A percentile compares a stretch with the other conserved stretches of the same genome.
phyloP scores from a whole-genome alignment of 2,329 filamentous ascomycete genomes.

The Trichoderma sp. region DNA sequence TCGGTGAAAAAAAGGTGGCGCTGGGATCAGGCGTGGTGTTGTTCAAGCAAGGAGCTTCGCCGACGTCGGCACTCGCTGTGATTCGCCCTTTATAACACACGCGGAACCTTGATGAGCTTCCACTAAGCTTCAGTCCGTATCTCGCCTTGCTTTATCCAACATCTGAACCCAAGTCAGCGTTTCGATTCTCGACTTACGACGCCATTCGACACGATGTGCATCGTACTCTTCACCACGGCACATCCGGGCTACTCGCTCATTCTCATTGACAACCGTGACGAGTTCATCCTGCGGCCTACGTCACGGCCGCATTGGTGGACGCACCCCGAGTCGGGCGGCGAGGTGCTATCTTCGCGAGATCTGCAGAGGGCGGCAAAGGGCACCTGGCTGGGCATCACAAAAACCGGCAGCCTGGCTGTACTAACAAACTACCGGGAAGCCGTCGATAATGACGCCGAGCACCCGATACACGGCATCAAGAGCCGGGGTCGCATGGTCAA shows the following conservation, averaged over 20 bases:
- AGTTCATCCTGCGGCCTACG: slow-evolving; percentile 66
- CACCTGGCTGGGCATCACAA: slow-evolving; percentile 67
- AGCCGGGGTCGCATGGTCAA: slow-evolving; percentile 67
- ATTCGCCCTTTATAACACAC: slow-evolving; percentile 12
- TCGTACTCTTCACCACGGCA: slow-evolving; percentile 72
- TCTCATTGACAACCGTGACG: slow-evolving; percentile 77
- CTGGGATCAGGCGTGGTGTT: background rate
- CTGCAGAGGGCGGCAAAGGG: slow-evolving; percentile 63
- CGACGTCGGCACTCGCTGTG: slow-evolving; percentile 21
- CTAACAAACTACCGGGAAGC: slow-evolving; percentile 69
- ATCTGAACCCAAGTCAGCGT: too few species aligned
- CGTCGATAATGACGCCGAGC: slow-evolving; percentile 47
- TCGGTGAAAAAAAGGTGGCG: background rate
- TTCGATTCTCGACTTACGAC: too few species aligned
- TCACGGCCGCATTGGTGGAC: slow-evolving; percentile 67
- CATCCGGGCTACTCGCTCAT: slow-evolving; percentile 77
- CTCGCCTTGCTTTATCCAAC: too few species aligned
- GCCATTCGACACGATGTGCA: slow-evolving; percentile 62
- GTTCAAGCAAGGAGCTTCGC: slow-evolving; percentile 1
- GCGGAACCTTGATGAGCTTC: background rate
- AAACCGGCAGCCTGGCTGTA: slow-evolving; percentile 61
- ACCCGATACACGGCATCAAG: slow-evolving; percentile 56
- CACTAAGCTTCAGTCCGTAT: background rate
- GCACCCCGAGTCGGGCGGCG: slow-evolving; percentile 45
- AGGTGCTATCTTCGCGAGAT: slow-evolving; percentile 63